These are phyloP conservation scores for Blastobotrys capitulatus DNA, from an alignment of 1,139 yeast genomes.

Conservation along the genomic window DNA sequence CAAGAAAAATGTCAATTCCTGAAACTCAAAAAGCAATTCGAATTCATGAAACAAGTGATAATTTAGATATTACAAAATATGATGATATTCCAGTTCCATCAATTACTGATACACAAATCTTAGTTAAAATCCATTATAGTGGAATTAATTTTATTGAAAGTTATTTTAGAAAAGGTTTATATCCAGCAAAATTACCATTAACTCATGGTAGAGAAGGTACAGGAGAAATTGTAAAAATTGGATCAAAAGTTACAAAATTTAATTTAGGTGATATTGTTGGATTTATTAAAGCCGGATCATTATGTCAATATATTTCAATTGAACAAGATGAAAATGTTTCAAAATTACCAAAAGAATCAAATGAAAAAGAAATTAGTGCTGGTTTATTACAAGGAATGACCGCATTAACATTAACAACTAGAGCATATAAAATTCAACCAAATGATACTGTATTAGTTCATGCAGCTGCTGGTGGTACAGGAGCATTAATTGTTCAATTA, in stretches of 20 bases:
- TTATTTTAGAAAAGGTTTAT: slow-evolving; percentile 74
- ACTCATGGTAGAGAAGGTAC: slow-evolving; percentile 80
- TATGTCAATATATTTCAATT: slow-evolving; percentile 64
- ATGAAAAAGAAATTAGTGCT: slow-evolving; percentile 55
- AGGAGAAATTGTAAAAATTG: slow-evolving; percentile 68
- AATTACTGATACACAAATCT: slow-evolving; percentile 48
- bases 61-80: slow-evolving; percentile 49
- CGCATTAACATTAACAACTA: slow-evolving; percentile 62
- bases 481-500: slow-evolving; percentile 62
- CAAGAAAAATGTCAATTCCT: slow-evolving; percentile 39
- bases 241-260: slow-evolving; percentile 50
- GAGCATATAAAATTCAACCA: slow-evolving; percentile 58
- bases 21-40: slow-evolving; percentile 53
- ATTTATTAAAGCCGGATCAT: slow-evolving; percentile 45
- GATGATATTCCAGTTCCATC: slow-evolving; percentile 53
- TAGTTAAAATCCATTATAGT: slow-evolving; percentile 65
- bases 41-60: slow-evolving; percentile 48
- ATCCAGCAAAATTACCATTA: slow-evolving; percentile 55
- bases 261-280: slow-evolving; percentile 71
- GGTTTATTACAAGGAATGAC: slow-evolving; percentile 69
- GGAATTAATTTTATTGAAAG: slow-evolving; percentile 82
- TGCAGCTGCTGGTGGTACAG: slow-evolving; percentile 97
- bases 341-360: slow-evolving; percentile 45
- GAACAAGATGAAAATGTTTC: slow-evolving; percentile 23
- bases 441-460: slow-evolving; percentile 71